Percentiles rank a stretch among this genome's conserved stretches.
Evolutionary conservation across 805 yeast species (phyloP).

Genomic region (Metschnikowia anglica): DNA sequence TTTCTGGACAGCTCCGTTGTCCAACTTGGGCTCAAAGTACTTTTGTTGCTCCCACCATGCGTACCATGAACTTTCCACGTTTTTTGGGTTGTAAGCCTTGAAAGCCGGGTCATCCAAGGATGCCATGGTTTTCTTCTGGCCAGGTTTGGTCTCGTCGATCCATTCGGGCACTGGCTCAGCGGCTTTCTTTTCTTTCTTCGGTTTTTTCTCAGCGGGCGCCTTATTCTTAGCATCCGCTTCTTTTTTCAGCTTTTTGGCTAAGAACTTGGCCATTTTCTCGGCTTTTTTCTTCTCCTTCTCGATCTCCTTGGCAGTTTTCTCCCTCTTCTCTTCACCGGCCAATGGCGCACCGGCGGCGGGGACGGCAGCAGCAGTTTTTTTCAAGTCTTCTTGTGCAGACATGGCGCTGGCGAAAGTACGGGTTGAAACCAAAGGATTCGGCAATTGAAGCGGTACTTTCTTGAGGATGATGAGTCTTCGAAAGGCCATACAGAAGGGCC

Average conservation of each 20-base stretch:
- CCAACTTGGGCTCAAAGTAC: conserved; percentile 82
- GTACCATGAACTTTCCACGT: conserved; percentile 97
- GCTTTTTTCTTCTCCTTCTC: conserved; percentile 88
- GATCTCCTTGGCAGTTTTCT: conserved; percentile 71
- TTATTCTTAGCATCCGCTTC: conserved; percentile 41
- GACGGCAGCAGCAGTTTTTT: conserved; percentile 1
- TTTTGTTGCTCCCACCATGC: conserved; percentile 94
- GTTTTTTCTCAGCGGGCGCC: conserved; percentile 52
- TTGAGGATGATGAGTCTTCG: conserved; percentile 17
- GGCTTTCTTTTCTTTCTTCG: conserved; percentile 65
- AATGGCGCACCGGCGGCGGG: conserved; percentile 12
- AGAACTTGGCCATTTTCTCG: conserved; percentile 81
- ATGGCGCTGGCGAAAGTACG: conserved; percentile 13
- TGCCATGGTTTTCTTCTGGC: conserved; percentile 88
- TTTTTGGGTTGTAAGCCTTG: conserved; percentile 89
- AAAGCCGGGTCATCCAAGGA: conserved; percentile 88
- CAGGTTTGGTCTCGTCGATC: conserved; percentile 78
- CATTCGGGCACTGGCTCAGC: conserved; percentile 80
- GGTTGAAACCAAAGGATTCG: conserved; percentile 7
- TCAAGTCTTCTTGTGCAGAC: conserved; percentile 17
- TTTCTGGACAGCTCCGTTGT: conserved; percentile 71
- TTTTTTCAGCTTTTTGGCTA: conserved; percentile 73
- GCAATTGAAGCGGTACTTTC: conserved; percentile 3
- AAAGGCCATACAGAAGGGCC: conserved; percentile 16
- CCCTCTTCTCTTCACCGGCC: conserved; percentile 12